These are phyloP conservation scores for Trametopsis cervina DNA, from an alignment of 768 basidiomycete species.

Conservation along the genomic window DNA sequence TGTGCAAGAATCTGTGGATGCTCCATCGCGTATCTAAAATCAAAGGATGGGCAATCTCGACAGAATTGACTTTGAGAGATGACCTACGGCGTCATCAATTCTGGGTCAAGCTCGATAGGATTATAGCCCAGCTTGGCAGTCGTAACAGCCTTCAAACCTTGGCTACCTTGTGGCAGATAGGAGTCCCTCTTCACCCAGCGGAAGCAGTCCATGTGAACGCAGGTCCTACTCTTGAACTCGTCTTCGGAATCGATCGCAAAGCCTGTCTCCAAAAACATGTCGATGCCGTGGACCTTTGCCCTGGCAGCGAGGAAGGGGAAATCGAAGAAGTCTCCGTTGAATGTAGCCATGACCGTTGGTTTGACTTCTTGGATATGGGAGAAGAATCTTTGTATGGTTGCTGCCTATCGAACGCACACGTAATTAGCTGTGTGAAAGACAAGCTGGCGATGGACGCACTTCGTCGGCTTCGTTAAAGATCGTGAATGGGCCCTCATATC, in stretches of 20 bases:
- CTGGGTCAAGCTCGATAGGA: constrained; percentile 95
- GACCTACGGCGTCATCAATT: constrained; percentile 96
- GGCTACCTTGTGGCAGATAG: constrained; percentile 96
- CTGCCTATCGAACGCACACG: constrained; percentile 42
- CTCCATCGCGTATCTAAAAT: constrained; percentile 83
- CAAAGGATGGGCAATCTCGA: neutral
- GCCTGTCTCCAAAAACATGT: constrained; percentile 94
- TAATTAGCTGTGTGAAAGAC: neutral
- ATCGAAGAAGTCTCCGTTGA: constrained; percentile 99
- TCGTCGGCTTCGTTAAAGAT: constrained; percentile 94
- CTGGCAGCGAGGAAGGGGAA: constrained; percentile 93
- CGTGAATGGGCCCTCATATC: constrained; percentile 93
- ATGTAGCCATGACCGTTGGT: constrained; percentile 96
- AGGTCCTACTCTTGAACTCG: constrained; percentile 88
- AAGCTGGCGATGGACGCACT: constrained; percentile 39
- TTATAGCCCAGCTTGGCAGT: constrained; percentile 94
- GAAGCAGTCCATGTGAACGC: constrained; percentile 99
- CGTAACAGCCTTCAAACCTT: constrained; percentile 97
- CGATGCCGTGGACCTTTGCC: constrained; percentile 81
- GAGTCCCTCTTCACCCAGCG: constrained; percentile 99
- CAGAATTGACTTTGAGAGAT: neutral
- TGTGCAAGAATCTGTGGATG: constrained; percentile 92
- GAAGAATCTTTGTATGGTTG: constrained; percentile 82
- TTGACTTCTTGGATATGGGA: constrained; percentile 89
- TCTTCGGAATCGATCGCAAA: constrained; percentile 89